Conservation (phyloP, 2,329 filamentous ascomycete species). For the Fusarium sp. region DNA sequence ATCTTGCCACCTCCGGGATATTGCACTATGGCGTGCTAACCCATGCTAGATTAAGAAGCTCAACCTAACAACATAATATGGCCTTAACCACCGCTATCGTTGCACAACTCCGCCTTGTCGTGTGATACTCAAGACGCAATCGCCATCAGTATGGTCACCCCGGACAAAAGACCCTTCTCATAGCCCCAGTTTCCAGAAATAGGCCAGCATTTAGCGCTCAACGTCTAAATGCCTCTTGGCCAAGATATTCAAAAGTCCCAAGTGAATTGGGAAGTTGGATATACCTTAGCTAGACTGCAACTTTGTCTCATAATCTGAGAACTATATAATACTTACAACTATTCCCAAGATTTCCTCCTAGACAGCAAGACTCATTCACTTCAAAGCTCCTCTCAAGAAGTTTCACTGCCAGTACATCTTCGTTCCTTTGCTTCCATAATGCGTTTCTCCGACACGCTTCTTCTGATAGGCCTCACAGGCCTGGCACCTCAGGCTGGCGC, state of each 20-base stretch:
- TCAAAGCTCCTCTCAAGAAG: neutral
- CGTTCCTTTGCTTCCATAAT: conserved; percentile 34
- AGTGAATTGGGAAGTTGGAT: conserved; percentile 27
- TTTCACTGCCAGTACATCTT: neutral
- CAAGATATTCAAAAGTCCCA: conserved; percentile 32
- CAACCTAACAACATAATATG: neutral
- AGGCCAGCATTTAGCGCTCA: neutral
- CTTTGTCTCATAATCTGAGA: rapidly evolving
- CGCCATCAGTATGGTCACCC: conserved; percentile 1
- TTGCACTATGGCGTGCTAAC: conserved; percentile 13
- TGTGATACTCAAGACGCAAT: conserved; percentile 3
- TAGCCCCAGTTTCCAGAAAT: conserved; percentile 6
- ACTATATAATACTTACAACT: conserved; percentile 12
- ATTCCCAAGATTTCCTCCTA: neutral
- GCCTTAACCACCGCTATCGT: neutral
- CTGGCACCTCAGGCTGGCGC: conserved; percentile 52
- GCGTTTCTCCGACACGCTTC: conserved; percentile 50
- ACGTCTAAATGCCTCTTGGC: neutral
- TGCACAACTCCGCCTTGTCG: neutral
- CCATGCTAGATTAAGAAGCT: neutral
- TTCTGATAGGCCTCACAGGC: conserved; percentile 54
- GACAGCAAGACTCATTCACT: neutral
- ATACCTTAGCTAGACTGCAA: neutral
- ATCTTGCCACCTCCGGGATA: conserved; percentile 11
- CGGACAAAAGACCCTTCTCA: conserved; percentile 29